phyloP scores from a whole-genome alignment of 768 basidiomycete genomes.

The Porpolomopsis calyptriformis region DNA sequence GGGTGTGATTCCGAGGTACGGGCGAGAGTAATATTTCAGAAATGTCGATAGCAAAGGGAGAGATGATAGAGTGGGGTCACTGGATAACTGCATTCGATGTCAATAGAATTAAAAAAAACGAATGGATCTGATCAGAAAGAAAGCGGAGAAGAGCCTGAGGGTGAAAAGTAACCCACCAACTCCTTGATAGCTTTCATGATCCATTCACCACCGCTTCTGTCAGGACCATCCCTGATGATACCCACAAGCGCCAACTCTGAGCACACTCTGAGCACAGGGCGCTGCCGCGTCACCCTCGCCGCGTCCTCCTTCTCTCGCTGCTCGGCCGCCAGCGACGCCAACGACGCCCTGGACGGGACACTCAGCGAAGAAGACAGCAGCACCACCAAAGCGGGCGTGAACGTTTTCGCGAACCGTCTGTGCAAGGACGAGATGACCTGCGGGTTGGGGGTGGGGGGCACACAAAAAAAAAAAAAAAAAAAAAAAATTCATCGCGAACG shows the following conservation, averaged over 20 bases:
- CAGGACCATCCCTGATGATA: slow-evolving; percentile 62
- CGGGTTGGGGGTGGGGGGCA: slow-evolving; percentile 4
- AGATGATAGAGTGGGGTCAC: slow-evolving; percentile 78
- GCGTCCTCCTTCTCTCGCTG: slow-evolving; percentile 91
- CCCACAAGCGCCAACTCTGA: slow-evolving; percentile 86
- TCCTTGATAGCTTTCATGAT: slow-evolving; percentile 82
- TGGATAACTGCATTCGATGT: slow-evolving; percentile 59
- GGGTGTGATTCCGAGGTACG: slow-evolving; percentile 73
- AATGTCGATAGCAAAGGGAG: slow-evolving; percentile 86
- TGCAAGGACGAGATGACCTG: slow-evolving; percentile 87
- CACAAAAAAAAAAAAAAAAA: background rate
- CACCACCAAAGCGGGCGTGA: slow-evolving; percentile 62
- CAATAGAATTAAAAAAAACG: background rate
- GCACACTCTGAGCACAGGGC: slow-evolving; percentile 77
- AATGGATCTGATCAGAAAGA: slow-evolving; percentile 6
- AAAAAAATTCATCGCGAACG: too few species aligned
- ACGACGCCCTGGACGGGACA: slow-evolving; percentile 44
- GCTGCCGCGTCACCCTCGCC: slow-evolving; percentile 65
- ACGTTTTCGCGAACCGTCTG: slow-evolving; percentile 70
- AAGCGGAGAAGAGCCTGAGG: background rate
- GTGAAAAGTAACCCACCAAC: slow-evolving; percentile 43
- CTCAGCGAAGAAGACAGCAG: slow-evolving; percentile 47
- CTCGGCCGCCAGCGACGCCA: slow-evolving; percentile 53
- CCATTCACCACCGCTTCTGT: slow-evolving; percentile 72
- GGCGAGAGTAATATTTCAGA: slow-evolving; percentile 82